phyloP scores from a whole-genome alignment of 2,329 filamentous ascomycete species.

The Plenodomus biglobosus region DNA sequence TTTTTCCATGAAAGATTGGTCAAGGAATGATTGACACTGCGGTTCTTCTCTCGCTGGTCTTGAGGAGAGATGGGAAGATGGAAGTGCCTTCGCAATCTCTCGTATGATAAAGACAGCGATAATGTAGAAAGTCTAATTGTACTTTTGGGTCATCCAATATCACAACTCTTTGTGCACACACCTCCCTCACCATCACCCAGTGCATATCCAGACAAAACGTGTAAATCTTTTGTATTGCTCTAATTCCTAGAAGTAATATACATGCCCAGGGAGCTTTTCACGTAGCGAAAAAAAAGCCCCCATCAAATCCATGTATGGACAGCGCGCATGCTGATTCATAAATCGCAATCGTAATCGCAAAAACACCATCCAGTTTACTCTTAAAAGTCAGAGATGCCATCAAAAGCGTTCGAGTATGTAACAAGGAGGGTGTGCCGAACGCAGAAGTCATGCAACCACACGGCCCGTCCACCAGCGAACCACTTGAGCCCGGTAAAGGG shows the following conservation, averaged over 20 bases:
- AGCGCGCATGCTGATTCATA: not conserved
- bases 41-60: constrained; percentile 43
- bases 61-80: constrained; percentile 35
- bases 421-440: constrained; percentile 99
- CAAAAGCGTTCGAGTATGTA: constrained; percentile 88
- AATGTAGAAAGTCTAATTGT: not conserved
- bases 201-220: too few species aligned
- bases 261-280: too few species aligned
- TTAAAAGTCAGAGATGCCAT: constrained; percentile 87
- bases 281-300: too few species aligned
- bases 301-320: not conserved
- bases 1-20: constrained; percentile 29
- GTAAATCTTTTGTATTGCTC: too few species aligned
- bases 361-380: constrained; percentile 56
- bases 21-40: constrained; percentile 45
- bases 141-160: not conserved
- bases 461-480: constrained; percentile 65
- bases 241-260: too few species aligned
- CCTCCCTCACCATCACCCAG: too few species aligned
- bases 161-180: too few species aligned
- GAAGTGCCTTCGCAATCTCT: constrained; percentile 26
- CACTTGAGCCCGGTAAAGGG: constrained; percentile 87
- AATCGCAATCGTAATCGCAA: not conserved
- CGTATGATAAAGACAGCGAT: constrained; percentile 29
- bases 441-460: constrained; percentile 88